phyloP scores from a whole-genome alignment of 129 eudicot species.

The Helianthus tuberosus region DNA sequence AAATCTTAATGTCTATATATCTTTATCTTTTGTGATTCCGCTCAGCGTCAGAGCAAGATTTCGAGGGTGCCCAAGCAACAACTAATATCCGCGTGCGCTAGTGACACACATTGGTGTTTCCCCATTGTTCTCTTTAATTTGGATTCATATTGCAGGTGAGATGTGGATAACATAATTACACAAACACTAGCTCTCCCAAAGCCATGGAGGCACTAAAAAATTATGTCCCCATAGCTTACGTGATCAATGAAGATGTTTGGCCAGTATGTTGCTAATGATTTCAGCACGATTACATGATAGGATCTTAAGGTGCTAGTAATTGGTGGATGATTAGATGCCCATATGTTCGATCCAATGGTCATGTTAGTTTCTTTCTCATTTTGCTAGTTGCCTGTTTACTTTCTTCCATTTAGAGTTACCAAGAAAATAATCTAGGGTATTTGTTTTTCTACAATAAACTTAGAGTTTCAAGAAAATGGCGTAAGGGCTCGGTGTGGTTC shows the following conservation, averaged over 20 bases:
- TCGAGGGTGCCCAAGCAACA: no score
- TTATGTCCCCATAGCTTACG: constrained; percentile 22
- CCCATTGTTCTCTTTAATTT: background rate
- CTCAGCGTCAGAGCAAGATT: no score
- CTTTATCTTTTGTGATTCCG: no score
- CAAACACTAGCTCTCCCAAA: constrained; percentile 28
- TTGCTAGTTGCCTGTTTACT: constrained; percentile 17
- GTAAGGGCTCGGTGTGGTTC: no score
- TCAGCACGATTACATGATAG: background rate
- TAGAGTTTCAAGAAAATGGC: no score
- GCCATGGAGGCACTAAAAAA: constrained; percentile 29
- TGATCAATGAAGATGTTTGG: constrained; percentile 12
- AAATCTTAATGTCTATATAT: no score
- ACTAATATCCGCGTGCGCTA: no score
- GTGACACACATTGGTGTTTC: no score
- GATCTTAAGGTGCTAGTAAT: background rate
- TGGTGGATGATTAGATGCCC: constrained; percentile 43
- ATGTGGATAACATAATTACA: constrained; percentile 12
- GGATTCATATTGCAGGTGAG: background rate
- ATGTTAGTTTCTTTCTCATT: constrained; percentile 11
- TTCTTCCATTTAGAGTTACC: background rate
- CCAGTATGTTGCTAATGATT: constrained; percentile 4
- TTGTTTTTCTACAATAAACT: background rate
- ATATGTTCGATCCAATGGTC: constrained; percentile 31
- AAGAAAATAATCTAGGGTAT: background rate